Percentiles rank a stretch among this genome's conserved stretches.
phyloP scores from a whole-genome alignment of 2,329 filamentous ascomycete genomes.

The Fusarium pininemorale region DNA sequence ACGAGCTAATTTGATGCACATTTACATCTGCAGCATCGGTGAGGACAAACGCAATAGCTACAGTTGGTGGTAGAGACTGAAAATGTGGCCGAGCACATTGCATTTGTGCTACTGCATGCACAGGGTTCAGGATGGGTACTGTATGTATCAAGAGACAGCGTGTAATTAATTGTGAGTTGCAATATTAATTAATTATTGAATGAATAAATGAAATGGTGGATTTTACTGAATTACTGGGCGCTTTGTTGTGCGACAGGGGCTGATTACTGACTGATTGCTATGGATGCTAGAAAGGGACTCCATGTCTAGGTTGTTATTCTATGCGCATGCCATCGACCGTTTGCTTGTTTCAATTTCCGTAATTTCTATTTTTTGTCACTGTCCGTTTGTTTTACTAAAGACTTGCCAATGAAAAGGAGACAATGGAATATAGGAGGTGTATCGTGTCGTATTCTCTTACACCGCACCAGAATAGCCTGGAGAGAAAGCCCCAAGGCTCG shows the following conservation, averaged over 20 bases:
- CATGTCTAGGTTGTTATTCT: conserved; percentile 17
- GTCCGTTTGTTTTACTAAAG: conserved; percentile 1
- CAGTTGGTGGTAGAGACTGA: conserved; percentile 11
- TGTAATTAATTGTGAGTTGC: conserved; percentile 23
- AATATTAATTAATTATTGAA: conserved; percentile 30
- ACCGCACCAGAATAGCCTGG: conserved; percentile 22
- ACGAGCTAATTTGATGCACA: conserved; percentile 19
- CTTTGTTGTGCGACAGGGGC: conserved; percentile 33
- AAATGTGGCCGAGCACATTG: conserved; percentile 25
- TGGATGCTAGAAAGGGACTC: not conserved
- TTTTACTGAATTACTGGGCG: conserved; percentile 29
- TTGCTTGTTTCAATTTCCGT: conserved; percentile 43
- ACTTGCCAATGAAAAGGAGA: not conserved
- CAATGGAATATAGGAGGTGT: not conserved
- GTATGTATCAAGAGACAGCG: not conserved
- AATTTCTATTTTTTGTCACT: conserved; percentile 32
- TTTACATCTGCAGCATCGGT: conserved; percentile 20
- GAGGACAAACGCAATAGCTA: not conserved
- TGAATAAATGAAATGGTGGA: conserved; percentile 7
- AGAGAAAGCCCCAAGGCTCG: not conserved
- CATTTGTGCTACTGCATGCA: conserved; percentile 28
- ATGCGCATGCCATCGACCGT: not conserved
- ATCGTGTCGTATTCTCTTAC: conserved; percentile 24
- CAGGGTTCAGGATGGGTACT: conserved; percentile 2
- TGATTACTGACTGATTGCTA: not conserved